These are phyloP conservation scores for Calamus simplicifolius DNA, from an alignment of 176 grass and related monocot species.

Conservation along the genomic window DNA sequence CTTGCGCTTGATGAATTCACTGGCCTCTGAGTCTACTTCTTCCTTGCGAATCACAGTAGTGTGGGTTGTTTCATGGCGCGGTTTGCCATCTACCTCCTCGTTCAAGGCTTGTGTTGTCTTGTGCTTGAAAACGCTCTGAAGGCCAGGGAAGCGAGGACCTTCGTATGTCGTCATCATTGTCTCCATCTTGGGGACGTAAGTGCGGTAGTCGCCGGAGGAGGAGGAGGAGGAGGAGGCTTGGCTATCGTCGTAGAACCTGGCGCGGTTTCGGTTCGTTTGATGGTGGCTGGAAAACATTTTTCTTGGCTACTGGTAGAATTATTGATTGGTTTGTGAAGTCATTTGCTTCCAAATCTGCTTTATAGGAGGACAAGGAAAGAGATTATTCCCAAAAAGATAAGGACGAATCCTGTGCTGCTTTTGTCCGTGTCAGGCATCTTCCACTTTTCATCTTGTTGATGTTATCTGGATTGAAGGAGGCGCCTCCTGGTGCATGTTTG, in stretches of 20 bases:
- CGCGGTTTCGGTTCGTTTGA: neutral
- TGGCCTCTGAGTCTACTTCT: conserved; percentile 36
- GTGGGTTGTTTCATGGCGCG: neutral
- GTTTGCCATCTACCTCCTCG: neutral
- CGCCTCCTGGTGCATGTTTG: no score
- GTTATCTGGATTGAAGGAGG: no score
- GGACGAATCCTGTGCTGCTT: conserved; percentile 30
- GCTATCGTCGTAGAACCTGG: conserved; percentile 21
- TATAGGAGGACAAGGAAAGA: conserved; percentile 29
- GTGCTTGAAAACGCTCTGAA: conserved; percentile 18
- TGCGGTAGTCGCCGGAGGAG: no score
- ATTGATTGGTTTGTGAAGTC: conserved; percentile 21
- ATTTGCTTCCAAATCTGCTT: conserved; percentile 29
- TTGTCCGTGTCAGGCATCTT: no score
- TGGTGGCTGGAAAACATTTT: neutral
- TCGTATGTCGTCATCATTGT: neutral
- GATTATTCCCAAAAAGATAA: conserved; percentile 10
- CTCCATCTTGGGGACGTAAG: neutral
- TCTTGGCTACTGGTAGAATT: conserved; percentile 15
- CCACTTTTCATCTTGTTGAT: no score
- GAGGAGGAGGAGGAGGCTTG: no score
- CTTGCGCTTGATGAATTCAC: conserved; percentile 53
- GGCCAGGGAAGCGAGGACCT: conserved; percentile 17
- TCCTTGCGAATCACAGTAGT: neutral
- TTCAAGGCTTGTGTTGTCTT: conserved; percentile 1